Conservation (phyloP, 2,329 filamentous ascomycete genomes). For the Alternaria incomplexa region DNA sequence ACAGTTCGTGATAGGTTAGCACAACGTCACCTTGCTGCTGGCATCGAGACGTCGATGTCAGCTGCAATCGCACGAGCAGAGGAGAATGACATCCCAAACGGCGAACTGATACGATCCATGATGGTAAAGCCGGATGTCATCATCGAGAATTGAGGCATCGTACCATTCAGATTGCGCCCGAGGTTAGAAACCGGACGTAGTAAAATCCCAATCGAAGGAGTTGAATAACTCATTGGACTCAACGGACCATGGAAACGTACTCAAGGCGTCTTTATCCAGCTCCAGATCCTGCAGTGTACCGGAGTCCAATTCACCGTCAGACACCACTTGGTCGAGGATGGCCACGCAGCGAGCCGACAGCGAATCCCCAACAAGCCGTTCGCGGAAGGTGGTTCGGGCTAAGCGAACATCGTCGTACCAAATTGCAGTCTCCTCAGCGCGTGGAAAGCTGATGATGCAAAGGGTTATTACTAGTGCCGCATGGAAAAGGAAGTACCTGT, state of each 20-base stretch:
- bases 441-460: conserved; percentile 34
- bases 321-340: conserved; percentile 32
- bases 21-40: conserved; percentile 30
- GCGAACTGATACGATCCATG: conserved; percentile 28
- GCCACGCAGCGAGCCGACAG: conserved; percentile 33
- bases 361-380: conserved; percentile 29
- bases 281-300: conserved; percentile 23
- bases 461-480: conserved; percentile 31
- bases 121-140: conserved; percentile 26
- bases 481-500: conserved; percentile 34
- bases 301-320: conserved; percentile 23
- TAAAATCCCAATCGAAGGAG: conserved; percentile 34
- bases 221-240: conserved; percentile 33
- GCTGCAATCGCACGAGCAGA: conserved; percentile 30
- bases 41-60: conserved; percentile 27
- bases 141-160: conserved; percentile 20
- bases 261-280: conserved; percentile 27
- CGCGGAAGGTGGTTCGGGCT: conserved; percentile 27
- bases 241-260: conserved; percentile 32
- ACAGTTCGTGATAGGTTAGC: conserved; percentile 24
- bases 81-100: conserved; percentile 35
- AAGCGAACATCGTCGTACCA: conserved; percentile 32
- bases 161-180: background rate
- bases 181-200: conserved; percentile 18
- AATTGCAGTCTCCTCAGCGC: conserved; percentile 13